Percentiles rank a stretch among this genome's conserved stretches.
Conservation (phyloP, 2,329 filamentous ascomycete genomes). For the Aspergillus pseudotamarii region DNA sequence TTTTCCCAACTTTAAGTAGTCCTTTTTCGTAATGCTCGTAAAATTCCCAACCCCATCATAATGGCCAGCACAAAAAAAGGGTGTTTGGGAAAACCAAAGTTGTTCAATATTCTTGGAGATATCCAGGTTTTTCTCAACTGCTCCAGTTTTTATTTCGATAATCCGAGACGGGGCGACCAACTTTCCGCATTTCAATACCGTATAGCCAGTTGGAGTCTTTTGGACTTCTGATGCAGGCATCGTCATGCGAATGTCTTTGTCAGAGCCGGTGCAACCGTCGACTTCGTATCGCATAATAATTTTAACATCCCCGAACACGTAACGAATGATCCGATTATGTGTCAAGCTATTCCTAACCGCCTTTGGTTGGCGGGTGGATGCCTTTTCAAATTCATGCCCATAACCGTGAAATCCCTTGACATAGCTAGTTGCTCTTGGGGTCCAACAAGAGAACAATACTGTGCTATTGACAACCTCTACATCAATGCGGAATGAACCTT, state of each 20-base stretch:
- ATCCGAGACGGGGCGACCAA: neutral
- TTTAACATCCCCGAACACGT: neutral
- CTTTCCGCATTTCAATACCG: neutral
- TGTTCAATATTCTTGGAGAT: neutral
- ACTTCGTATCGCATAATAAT: neutral
- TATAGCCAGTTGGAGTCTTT: neutral
- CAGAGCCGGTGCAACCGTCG: neutral
- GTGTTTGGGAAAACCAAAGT: neutral
- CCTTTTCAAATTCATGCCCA: neutral
- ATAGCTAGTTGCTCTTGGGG: neutral
- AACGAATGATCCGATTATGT: neutral
- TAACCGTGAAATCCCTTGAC: neutral
- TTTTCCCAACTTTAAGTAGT: neutral
- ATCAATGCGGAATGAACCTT: neutral
- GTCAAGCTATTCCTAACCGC: neutral
- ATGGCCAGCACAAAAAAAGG: neutral
- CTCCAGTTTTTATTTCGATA: neutral
- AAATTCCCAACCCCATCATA: neutral
- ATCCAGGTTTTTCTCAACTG: neutral
- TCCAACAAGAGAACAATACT: neutral
- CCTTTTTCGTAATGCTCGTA: neutral
- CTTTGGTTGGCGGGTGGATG: neutral
- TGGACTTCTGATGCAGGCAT: neutral
- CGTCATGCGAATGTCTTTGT: neutral
- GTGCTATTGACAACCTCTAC: neutral